Base-by-base conservation (phyloP, 768 basidiomycete genomes). In the Pholiota molesta region DNA sequence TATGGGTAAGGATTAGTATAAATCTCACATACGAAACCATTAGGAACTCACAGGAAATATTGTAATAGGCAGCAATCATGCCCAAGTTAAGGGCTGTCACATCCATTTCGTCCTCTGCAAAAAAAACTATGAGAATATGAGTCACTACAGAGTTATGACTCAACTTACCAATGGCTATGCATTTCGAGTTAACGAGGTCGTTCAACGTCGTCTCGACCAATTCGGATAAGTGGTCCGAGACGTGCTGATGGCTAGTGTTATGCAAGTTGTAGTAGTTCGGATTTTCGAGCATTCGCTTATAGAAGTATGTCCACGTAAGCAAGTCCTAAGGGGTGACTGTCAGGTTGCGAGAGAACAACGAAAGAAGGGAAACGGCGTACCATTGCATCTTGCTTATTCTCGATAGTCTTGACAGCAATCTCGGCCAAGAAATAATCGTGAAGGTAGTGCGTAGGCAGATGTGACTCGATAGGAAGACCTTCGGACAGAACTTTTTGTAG, bases 371-470 rank as follows among this genome's bases (percentile, higher is more conserved):
- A 39, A 23, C 19, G n/a, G 74, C 78, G 26, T 63, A 91, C 92
- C 91, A 95, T 92, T 0, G 93, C 93, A 72, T 97, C 94, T 75
- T 99, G 97, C 80, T 99, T 99, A 76, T 98, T 99, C 78, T 99
- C 95, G 60, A 99, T 98, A 13, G 96, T 99, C 78, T 95, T 97
- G 44, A 98, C 95, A 9, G 96, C 96, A 65, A 99, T 97, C 75
- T 99, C 97, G 0, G 97, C 95, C 55, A 98, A 83, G 86, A 99
- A 98, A 74, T 97, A 97, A 72, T 99, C 97, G 69, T 98, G 97
- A 1, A 99, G 78, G 61, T 91, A 78, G 72, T 95, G 90, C 0
- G 93, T 94, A 1, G 96, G 89, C 3, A 99, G 78, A 73, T 97
- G 95, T 0, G 94, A 96, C 73, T 99, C 97, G 65, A 99, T 97